These are phyloP conservation scores for Globisporangium spinosum DNA, from an alignment of 352 stramenopile species.

Conservation along the genomic window DNA sequence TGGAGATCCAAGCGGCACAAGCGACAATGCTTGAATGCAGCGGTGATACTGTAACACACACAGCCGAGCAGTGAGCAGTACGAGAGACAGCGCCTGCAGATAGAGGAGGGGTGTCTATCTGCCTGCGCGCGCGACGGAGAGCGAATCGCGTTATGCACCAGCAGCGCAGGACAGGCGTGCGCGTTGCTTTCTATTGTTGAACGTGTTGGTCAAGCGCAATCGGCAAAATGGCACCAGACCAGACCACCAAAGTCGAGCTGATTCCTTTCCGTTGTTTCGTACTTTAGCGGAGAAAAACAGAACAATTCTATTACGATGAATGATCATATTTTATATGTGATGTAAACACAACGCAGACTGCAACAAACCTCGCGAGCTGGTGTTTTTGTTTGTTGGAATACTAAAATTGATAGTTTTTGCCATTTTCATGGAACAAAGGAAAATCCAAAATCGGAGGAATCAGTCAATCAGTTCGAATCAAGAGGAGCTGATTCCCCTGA, in stretches of 20 bases:
- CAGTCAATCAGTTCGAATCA: too few relatives aligned
- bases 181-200: conserved; percentile 1
- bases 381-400: not conserved
- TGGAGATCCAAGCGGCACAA: conserved; percentile 5
- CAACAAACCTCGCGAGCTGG: not conserved
- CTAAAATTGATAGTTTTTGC: not conserved
- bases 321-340: not conserved
- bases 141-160: not conserved
- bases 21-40: not conserved
- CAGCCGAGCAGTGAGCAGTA: too few relatives aligned
- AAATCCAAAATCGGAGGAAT: too few relatives aligned
- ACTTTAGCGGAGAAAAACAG: not conserved
- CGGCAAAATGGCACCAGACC: conserved; percentile 4
- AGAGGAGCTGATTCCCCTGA: too few relatives aligned
- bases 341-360: not conserved
- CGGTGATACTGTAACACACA: not conserved
- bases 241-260: not conserved
- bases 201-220: not conserved
- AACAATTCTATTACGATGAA: not conserved
- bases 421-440: too few relatives aligned
- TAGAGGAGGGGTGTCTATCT: not conserved
- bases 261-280: not conserved
- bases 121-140: not conserved
- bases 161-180: not conserved
- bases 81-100: not conserved